A percentile compares a stretch with the other conserved stretches of the same genome.
phyloP scores from a whole-genome alignment of 495 filamentous ascomycete genomes.

The Lentithecium fluviatile region DNA sequence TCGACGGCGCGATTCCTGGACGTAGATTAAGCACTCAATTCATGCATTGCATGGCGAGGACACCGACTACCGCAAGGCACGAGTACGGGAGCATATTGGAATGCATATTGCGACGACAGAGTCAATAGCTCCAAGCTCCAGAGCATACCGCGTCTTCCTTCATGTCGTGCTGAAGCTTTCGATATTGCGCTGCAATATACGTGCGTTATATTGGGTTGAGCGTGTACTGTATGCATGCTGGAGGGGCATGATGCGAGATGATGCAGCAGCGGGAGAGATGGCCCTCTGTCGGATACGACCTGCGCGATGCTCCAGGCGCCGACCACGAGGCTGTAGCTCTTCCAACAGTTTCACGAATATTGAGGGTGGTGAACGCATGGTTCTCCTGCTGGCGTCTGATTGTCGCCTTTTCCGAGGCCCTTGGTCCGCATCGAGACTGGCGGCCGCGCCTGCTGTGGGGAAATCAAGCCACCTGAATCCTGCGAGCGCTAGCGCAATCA shows the following conservation, averaged over 20 bases:
- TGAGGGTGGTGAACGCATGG: neutral
- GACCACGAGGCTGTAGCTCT: neutral
- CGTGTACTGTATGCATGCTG: neutral
- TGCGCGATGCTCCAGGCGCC: too few relatives aligned
- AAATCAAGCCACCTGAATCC: neutral
- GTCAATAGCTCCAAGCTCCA: too few relatives aligned
- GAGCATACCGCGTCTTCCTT: too few relatives aligned
- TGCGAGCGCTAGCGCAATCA: neutral
- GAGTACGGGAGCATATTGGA: too few relatives aligned
- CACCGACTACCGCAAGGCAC: too few relatives aligned
- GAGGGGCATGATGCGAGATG: slow-evolving; percentile 21
- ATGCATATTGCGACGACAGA: too few relatives aligned
- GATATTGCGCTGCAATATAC: slow-evolving; percentile 31
- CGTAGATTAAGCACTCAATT: too few relatives aligned
- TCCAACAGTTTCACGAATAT: slow-evolving; percentile 19
- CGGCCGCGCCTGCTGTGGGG: neutral
- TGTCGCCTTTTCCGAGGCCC: neutral
- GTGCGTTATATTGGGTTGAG: neutral
- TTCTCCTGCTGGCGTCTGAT: slow-evolving; percentile 1
- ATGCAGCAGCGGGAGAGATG: slow-evolving; percentile 15
- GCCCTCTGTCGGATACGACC: slow-evolving; percentile 2
- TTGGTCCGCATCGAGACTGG: neutral
- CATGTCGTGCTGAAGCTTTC: slow-evolving; percentile 17
- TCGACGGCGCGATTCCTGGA: neutral
- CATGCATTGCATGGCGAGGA: too few relatives aligned